Base-by-base conservation (phyloP, 2,329 filamentous ascomycete species). In the Trichoderma sp. region DNA sequence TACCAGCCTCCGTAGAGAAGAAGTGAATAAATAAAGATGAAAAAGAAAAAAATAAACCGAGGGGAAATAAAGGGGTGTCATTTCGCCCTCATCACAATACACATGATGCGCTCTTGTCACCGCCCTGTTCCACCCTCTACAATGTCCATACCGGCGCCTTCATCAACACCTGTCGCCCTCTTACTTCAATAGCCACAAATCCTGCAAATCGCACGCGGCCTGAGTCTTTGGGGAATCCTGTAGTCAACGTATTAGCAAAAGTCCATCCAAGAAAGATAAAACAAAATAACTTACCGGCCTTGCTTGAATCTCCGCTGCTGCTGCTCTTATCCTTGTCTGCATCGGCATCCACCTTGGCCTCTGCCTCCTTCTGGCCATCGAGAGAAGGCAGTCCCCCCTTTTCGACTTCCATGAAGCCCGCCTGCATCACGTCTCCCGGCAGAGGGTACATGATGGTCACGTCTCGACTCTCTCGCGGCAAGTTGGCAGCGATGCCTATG, bases 401-500 rank as follows among this genome's bases (percentile, higher is more conserved):
- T 79, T 98, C 96, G 4, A 94, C 83, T 77, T 97, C 97, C 95
- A 98, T 98, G 74, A 93, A 86, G 5, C 91, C 88, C 2, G 89
- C 84, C 73, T 91, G 86, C 71, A 98, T 85, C 55, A 86, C 80
- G 58, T 92, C 88, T 57, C 93, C 93, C 0, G 96, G 95, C 71
- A 91, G 83, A 67, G 95, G 94, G 79, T 97, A 98, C 73, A 92
- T 90, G 73, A 99, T 92, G 57, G 90, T 90, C 17, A 99, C 93
- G 78, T 98, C 96, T 74, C 96, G 90, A 76, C 93, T 96, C 82
- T 99, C 96, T 50, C 97, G 83, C 0, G 96, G 95, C 59, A 98
- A 83, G 79, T 98, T 97, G 72, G 91, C 88, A 0, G 93, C 90
- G 74, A 99, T 94, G 73, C 91, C 92, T 34, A 98, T 88, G 0